Percentiles rank a stretch among this genome's conserved stretches.
These are phyloP conservation scores for Pseudocercospora fuligena DNA, from an alignment of 2,329 filamentous ascomycete species.

Conservation along the genomic window DNA sequence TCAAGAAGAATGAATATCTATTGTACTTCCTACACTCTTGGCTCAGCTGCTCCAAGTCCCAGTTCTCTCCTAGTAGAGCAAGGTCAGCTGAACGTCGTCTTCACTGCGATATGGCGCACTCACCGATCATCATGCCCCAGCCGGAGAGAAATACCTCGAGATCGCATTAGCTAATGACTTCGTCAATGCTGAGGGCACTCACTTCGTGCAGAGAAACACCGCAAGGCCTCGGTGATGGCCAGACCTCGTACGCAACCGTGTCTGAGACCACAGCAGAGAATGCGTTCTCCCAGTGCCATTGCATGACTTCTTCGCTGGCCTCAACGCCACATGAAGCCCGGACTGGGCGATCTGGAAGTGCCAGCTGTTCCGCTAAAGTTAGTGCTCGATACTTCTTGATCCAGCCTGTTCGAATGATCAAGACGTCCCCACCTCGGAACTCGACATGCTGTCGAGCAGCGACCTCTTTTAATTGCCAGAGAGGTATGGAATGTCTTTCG, in stretches of 20 bases:
- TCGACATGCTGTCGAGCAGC: constrained; percentile 53
- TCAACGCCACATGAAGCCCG: constrained; percentile 12
- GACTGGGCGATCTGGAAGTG: constrained; percentile 7
- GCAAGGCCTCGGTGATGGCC: constrained; percentile 39
- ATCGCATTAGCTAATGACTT: too few species aligned
- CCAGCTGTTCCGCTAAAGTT: constrained; percentile 1
- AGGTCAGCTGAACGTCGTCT: too few species aligned
- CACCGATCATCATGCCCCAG: constrained; percentile 58
- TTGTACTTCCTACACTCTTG: constrained; percentile 44
- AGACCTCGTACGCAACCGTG: constrained; percentile 35
- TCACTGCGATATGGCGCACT: constrained; percentile 30
- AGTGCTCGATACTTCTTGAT: constrained; percentile 40
- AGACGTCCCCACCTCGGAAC: constrained; percentile 60
- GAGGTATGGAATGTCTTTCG: constrained; percentile 9
- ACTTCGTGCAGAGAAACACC: constrained; percentile 50
- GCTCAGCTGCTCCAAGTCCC: constrained; percentile 53
- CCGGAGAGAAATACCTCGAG: constrained; percentile 45
- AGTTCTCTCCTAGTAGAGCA: constrained; percentile 35
- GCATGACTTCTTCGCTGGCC: constrained; percentile 10
- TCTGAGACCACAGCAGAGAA: constrained; percentile 24
- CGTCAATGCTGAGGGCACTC: too few species aligned
- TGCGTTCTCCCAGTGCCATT: constrained; percentile 22
- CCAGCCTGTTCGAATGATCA: constrained; percentile 58
- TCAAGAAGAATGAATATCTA: constrained; percentile 55
- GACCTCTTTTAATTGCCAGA: constrained; percentile 37